Percentiles rank a stretch among this genome's conserved stretches.
Evolutionary conservation across 305 asterid species (phyloP).

Genomic region (Solanum hybrid): DNA sequence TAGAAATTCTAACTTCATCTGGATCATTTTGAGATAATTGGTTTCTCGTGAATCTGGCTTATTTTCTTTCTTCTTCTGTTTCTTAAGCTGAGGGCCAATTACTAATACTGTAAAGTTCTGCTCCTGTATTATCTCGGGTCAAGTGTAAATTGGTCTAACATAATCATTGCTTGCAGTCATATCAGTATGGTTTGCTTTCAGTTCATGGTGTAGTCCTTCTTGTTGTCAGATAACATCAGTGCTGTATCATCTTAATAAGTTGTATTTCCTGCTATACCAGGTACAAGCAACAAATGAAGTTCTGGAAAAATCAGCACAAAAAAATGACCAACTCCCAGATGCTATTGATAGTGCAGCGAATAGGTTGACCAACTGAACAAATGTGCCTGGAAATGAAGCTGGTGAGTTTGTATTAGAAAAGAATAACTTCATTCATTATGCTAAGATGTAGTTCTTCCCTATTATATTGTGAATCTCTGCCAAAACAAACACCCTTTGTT

Average conservation of each 20-base stretch:
- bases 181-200: background rate
- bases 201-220: background rate
- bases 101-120: background rate
- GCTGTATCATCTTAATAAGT: background rate
- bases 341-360: slow-evolving; percentile 11
- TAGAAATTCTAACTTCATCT: background rate
- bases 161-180: background rate
- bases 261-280: slow-evolving; percentile 22
- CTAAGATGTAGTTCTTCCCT: background rate
- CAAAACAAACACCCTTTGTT: background rate
- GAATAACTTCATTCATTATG: background rate
- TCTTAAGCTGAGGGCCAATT: background rate
- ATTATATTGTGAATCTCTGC: background rate
- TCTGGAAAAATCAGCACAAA: slow-evolving; percentile 26
- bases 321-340: slow-evolving; percentile 19
- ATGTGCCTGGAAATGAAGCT: slow-evolving; percentile 30
- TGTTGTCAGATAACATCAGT: background rate
- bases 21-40: background rate
- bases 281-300: slow-evolving; percentile 28
- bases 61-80: background rate
- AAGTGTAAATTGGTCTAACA: background rate
- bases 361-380: slow-evolving; percentile 20
- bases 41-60: background rate
- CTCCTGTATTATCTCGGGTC: background rate
- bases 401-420: slow-evolving; percentile 13